Evolutionary conservation across 2,329 filamentous ascomycete genomes (phyloP).

Genomic region (Tolypocladium endophyticum): DNA sequence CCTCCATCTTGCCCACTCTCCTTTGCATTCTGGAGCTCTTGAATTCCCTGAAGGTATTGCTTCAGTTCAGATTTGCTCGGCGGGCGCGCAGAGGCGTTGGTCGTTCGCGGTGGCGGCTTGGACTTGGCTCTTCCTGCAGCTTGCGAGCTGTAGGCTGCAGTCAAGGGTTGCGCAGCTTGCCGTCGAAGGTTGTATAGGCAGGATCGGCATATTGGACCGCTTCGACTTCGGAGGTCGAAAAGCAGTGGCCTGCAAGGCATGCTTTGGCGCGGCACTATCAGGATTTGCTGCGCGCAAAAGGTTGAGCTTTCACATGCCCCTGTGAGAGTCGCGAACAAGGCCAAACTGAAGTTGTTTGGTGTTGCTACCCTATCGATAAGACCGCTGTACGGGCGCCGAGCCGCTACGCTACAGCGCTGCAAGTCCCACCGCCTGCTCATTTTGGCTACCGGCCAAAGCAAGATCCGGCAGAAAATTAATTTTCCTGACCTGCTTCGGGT

Average conservation of each 20-base stretch:
- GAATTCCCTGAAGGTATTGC: slow-evolving; percentile 16
- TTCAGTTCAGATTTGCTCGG: slow-evolving; percentile 15
- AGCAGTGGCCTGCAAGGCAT: slow-evolving; percentile 26
- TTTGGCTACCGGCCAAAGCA: background rate
- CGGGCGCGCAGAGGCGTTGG: slow-evolving; percentile 11
- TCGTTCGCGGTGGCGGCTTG: slow-evolving; percentile 6
- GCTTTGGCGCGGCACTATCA: slow-evolving; percentile 5
- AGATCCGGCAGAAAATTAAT: slow-evolving; percentile 25
- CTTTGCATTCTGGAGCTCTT: slow-evolving; percentile 11
- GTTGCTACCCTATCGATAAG: slow-evolving; percentile 20
- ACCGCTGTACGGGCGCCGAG: background rate
- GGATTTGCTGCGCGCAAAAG: background rate
- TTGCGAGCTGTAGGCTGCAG: slow-evolving; percentile 22
- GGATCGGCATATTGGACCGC: slow-evolving; percentile 25
- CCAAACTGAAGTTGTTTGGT: background rate
- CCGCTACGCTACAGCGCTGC: background rate
- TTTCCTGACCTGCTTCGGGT: slow-evolving; percentile 12
- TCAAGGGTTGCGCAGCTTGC: slow-evolving; percentile 14
- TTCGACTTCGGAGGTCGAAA: slow-evolving; percentile 22
- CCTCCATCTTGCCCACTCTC: slow-evolving; percentile 8
- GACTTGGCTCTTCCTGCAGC: slow-evolving; percentile 10
- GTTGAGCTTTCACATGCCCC: background rate
- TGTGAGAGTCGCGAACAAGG: background rate
- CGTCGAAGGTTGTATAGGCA: slow-evolving; percentile 22
- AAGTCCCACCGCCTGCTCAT: slow-evolving; percentile 19